A percentile compares a stretch with the other conserved stretches of the same genome.
Conservation (phyloP, 306 rosid species). For the Trichosanthes truncata region DNA sequence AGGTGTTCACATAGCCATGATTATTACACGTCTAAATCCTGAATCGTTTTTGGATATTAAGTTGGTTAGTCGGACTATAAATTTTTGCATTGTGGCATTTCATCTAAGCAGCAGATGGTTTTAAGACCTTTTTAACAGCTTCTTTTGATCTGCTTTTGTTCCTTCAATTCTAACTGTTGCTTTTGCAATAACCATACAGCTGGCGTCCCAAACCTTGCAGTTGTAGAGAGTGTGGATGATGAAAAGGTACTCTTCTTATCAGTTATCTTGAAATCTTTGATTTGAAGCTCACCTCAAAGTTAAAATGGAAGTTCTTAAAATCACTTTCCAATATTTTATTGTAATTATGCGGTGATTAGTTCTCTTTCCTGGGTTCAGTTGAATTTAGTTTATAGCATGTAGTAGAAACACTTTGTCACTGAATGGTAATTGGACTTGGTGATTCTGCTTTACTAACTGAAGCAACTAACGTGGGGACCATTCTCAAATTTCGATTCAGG, state of each 20-base stretch:
- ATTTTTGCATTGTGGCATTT: neutral
- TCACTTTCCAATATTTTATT: neutral
- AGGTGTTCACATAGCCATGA: neutral
- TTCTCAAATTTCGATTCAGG: neutral
- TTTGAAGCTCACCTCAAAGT: neutral
- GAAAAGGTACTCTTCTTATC: slow-evolving; percentile 44
- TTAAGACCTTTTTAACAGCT: neutral
- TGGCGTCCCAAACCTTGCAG: slow-evolving; percentile 70
- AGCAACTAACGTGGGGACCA: neutral
- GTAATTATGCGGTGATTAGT: neutral
- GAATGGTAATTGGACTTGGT: slow-evolving; percentile 1
- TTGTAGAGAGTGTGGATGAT: slow-evolving; percentile 77
- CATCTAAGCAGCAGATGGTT: neutral
- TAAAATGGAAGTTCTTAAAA: neutral
- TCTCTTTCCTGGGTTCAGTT: neutral
- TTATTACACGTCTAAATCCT: neutral
- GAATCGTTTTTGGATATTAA: neutral
- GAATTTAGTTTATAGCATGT: slow-evolving; percentile 3
- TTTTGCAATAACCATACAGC: slow-evolving; percentile 30
- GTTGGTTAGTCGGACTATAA: neutral
- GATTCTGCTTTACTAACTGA: neutral
- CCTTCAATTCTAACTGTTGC: neutral
- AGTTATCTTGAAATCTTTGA: neutral
- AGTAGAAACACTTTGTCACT: neutral
- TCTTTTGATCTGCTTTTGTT: neutral